These are phyloP conservation scores for Microascus cirrosus DNA, from an alignment of 2,329 filamentous ascomycete species.

Conservation along the genomic window DNA sequence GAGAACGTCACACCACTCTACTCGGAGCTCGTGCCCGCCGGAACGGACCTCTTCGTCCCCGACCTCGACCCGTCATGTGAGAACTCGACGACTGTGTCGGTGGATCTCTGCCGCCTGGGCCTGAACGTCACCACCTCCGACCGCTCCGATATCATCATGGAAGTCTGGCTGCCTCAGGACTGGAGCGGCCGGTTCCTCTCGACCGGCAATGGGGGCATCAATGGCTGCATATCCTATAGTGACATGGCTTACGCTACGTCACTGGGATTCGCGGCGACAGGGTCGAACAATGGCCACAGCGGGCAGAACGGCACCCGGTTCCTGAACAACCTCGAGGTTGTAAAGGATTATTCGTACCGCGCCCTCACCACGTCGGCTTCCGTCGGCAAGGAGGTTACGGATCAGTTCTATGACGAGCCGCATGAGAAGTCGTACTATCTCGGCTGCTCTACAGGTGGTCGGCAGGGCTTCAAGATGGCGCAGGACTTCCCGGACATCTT, in stretches of 20 bases:
- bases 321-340: conserved; percentile 11
- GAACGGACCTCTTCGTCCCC: background rate
- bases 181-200: background rate
- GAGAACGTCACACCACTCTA: background rate
- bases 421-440: conserved; percentile 39
- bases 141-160: background rate
- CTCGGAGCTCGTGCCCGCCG: background rate
- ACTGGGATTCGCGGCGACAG: conserved; percentile 10
- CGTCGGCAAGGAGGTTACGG: conserved; percentile 33
- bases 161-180: background rate
- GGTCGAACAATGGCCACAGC: conserved; percentile 13
- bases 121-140: background rate
- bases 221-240: background rate
- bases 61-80: background rate
- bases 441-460: conserved; percentile 48
- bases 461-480: conserved; percentile 43
- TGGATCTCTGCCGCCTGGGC: background rate
- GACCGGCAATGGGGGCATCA: background rate
- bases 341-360: conserved; percentile 20
- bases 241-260: background rate
- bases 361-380: conserved; percentile 33
- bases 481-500: conserved; percentile 44
- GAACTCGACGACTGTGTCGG: background rate
- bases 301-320: conserved; percentile 7
- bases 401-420: conserved; percentile 32